phyloP scores from a whole-genome alignment of 2,329 filamentous ascomycete genomes.

The Penicillium sp. region DNA sequence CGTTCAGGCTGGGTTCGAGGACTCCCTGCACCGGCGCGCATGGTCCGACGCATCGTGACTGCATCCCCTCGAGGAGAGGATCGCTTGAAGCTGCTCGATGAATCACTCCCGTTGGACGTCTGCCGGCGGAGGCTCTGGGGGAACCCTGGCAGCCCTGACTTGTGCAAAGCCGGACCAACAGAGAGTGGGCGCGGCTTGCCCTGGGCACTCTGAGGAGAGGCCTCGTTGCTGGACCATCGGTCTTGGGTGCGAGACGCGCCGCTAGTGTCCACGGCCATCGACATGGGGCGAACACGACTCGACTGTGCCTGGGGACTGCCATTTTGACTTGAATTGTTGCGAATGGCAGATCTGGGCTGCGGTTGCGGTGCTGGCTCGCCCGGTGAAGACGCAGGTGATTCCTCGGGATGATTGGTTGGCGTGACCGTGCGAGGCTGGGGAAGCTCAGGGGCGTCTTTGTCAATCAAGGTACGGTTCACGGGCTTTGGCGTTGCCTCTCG shows the following conservation, averaged over 20 bases:
- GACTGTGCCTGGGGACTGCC: constrained; percentile 10
- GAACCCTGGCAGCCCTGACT: constrained; percentile 1
- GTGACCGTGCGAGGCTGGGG: constrained; percentile 21
- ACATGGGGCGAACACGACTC: constrained; percentile 20
- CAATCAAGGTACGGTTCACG: constrained; percentile 6
- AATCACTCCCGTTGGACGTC: constrained; percentile 67
- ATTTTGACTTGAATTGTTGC: constrained; percentile 1
- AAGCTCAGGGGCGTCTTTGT: constrained; percentile 18
- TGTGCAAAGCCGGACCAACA: constrained; percentile 23
- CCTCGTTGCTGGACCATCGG: constrained; percentile 10
- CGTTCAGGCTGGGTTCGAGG: constrained; percentile 38
- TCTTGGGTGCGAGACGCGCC: constrained; percentile 9
- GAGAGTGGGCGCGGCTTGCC: constrained; percentile 24
- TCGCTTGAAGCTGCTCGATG: constrained; percentile 76
- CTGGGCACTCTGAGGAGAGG: constrained; percentile 6
- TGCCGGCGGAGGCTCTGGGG: constrained; percentile 50
- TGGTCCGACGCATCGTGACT: constrained; percentile 69
- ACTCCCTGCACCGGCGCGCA: constrained; percentile 57
- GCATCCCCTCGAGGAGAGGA: constrained; percentile 48
- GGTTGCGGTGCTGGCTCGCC: constrained; percentile 19
- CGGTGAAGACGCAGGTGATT: constrained; percentile 19
- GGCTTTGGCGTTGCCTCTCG: constrained; percentile 21
- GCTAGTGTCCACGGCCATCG: constrained; percentile 19
- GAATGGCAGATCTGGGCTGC: constrained; percentile 9
- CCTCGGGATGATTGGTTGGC: constrained; percentile 19